A percentile compares a stretch with the other conserved stretches of the same genome.
phyloP scores from a whole-genome alignment of 371 early-diverging fungal genomes.

The Saksenaea vasiformis region DNA sequence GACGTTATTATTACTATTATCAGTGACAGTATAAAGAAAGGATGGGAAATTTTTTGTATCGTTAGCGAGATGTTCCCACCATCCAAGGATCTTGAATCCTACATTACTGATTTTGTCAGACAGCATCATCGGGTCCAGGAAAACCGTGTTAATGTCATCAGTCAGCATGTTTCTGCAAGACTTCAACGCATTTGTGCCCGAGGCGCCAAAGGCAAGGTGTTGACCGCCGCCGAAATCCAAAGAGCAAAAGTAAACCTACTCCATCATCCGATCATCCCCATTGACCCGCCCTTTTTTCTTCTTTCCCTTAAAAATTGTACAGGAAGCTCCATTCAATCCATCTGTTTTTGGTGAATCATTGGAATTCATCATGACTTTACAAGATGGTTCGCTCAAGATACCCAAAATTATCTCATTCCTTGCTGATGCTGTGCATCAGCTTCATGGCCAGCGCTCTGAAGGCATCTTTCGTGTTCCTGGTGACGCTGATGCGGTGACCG shows the following conservation, averaged over 20 bases:
- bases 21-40: constrained; percentile 73
- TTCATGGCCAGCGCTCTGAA: constrained; percentile 84
- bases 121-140: constrained; percentile 55
- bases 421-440: constrained; percentile 72
- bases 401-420: constrained; percentile 90
- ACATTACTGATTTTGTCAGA: constrained; percentile 76
- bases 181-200: constrained; percentile 71
- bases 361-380: constrained; percentile 78
- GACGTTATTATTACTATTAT: background rate
- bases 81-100: constrained; percentile 86
- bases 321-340: constrained; percentile 87
- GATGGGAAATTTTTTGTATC: constrained; percentile 90
- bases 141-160: constrained; percentile 57
- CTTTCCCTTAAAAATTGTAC: background rate
- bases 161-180: constrained; percentile 62
- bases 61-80: constrained; percentile 90
- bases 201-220: constrained; percentile 83
- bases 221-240: constrained; percentile 79
- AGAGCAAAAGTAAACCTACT: constrained; percentile 62
- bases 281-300: no score
- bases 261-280: background rate
- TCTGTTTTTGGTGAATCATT: constrained; percentile 93
- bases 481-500: constrained; percentile 89
- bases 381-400: constrained; percentile 49
- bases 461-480: constrained; percentile 98